phyloP scores from a whole-genome alignment of 129 eudicot genomes.

The Flaveria sonorensis region DNA sequence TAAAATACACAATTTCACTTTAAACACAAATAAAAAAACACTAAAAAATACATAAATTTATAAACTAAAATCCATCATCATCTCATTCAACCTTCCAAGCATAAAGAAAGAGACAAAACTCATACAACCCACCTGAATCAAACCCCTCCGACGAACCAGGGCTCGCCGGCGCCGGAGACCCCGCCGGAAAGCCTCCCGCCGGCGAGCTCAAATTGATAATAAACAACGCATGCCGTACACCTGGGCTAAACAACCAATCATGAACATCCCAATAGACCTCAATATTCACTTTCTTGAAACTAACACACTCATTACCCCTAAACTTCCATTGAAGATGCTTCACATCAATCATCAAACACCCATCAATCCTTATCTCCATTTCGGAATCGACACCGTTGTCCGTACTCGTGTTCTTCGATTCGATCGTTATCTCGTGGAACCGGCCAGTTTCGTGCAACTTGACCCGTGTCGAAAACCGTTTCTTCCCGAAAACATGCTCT shows the following conservation, averaged over 20 bases:
- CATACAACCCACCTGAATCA: slow-evolving; percentile 53
- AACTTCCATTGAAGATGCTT: slow-evolving; percentile 93
- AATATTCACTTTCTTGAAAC: slow-evolving; percentile 54
- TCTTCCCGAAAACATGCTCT: slow-evolving; percentile 90
- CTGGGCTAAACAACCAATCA: slow-evolving; percentile 88
- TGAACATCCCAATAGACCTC: slow-evolving; percentile 96
- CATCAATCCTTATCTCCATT: slow-evolving; percentile 91
- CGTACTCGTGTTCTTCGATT: slow-evolving; percentile 49
- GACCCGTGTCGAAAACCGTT: slow-evolving; percentile 59
- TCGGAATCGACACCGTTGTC: slow-evolving; percentile 61
- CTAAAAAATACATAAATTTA: neutral
- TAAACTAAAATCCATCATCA: neutral
- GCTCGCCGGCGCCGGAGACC: slow-evolving; percentile 36
- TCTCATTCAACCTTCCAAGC: slow-evolving; percentile 85
- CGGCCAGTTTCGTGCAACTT: slow-evolving; percentile 73
- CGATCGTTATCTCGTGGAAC: slow-evolving; percentile 74
- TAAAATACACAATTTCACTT: slow-evolving; percentile 17
- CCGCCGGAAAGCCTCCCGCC: slow-evolving; percentile 6
- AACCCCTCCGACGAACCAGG: slow-evolving; percentile 54
- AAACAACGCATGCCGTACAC: slow-evolving; percentile 78
- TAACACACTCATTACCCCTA: slow-evolving; percentile 73
- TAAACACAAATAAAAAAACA: slow-evolving; percentile 8
- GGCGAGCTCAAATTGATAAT: slow-evolving; percentile 61
- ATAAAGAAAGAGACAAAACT: slow-evolving; percentile 81
- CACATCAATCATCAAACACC: slow-evolving; percentile 67